Base-by-base conservation (phyloP, 495 filamentous ascomycete genomes). In the Hypoxylon fuscum region DNA sequence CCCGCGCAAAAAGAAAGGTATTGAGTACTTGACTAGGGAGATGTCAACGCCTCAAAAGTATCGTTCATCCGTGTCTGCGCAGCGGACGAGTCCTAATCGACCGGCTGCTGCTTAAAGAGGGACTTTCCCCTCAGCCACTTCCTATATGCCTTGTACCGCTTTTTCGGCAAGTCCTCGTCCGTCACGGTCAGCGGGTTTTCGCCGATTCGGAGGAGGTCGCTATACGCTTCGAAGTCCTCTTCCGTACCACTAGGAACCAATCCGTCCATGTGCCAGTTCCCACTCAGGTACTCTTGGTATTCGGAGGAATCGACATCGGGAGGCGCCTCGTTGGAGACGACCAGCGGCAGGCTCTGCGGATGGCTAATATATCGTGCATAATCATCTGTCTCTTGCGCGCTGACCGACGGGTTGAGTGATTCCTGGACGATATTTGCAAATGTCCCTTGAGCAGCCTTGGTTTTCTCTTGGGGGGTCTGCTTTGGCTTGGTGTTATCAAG, bases 51-150 rank as follows among this genome's bases (percentile, higher is more conserved):
- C 17, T 22, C 49, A 25, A 60, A 58, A 31, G 14, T 41, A 29
- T 49, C 58, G 14, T 49, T 51, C 44, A 10, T 25, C 4, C 52
- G 31, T 31, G 42, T 49, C 43, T 21, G 27, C 44, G 45, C 37
- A 40, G n/a, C 63, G 43, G 50, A 27, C 44, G 64, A 67, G 53
- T 58, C 68, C 67, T 80, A 77, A 67, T 91, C 89, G 58, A 90
- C 81, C 57, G 88, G 85, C 77, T 85, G 83, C 82, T 96, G 93
- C 77, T 97, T 97, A 68, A 97, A 97, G 59, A 97, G 78, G 68
- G 90, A 93, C 79, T 96, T 97, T 12, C 93, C 93, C 60, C 87
- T 82, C 67, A 97, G 76, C 94, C 94, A 98, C 75, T 96, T 93
- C 68, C 87, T 79, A 74, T 98, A 98, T 0, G 93, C 91, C 75